Conservation (phyloP, 768 basidiomycete genomes). For the Mycena metata region DNA sequence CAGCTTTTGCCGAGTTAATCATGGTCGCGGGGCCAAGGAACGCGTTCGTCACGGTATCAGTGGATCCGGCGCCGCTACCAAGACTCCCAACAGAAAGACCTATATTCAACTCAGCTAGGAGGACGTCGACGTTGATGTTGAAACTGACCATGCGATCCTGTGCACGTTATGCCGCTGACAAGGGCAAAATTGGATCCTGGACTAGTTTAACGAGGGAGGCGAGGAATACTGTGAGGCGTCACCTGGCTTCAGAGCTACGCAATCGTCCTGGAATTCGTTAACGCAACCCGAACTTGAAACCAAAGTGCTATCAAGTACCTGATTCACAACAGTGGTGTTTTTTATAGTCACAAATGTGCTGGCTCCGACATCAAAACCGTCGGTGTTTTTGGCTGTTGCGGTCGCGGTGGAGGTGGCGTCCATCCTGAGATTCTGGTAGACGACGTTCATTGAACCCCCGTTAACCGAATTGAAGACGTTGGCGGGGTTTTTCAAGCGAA, state of each 20-base stretch:
- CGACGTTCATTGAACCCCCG: slow-evolving; percentile 45
- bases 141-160: slow-evolving; percentile 45
- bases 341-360: slow-evolving; percentile 46
- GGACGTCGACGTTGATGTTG: no score
- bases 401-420: slow-evolving; percentile 44
- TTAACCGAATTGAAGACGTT: slow-evolving; percentile 50
- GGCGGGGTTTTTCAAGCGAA: slow-evolving; percentile 47
- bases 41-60: slow-evolving; percentile 43
- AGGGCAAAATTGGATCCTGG: slow-evolving; percentile 44
- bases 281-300: no score
- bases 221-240: not conserved
- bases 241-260: slow-evolving; percentile 49
- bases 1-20: slow-evolving; percentile 49
- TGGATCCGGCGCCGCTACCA: slow-evolving; percentile 35
- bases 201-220: not conserved
- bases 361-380: slow-evolving; percentile 48
- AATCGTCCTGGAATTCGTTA: slow-evolving; percentile 44
- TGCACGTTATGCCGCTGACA: slow-evolving; percentile 48
- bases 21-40: slow-evolving; percentile 47
- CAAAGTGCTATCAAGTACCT: slow-evolving; percentile 28
- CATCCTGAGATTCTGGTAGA: slow-evolving; percentile 43
- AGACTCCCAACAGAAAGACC: slow-evolving; percentile 46
- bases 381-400: slow-evolving; percentile 48
- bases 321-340: slow-evolving; percentile 45
- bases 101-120: no score